These are phyloP conservation scores for Geranomyces variabilis DNA, from an alignment of 192 early-diverging fungal genomes.

Conservation along the genomic window DNA sequence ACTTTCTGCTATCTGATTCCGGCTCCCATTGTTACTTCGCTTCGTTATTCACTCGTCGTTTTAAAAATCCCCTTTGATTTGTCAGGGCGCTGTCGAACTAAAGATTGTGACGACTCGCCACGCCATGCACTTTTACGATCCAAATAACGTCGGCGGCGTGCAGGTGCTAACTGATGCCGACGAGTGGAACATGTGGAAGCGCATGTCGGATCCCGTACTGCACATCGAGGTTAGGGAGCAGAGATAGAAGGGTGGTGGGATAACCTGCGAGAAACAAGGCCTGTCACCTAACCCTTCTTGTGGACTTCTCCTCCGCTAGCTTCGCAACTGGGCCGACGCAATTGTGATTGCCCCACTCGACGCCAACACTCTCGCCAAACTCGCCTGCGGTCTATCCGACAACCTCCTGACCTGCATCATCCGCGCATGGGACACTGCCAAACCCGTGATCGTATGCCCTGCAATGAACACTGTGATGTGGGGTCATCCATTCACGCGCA, in stretches of 20 bases:
- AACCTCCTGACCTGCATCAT: slow-evolving; percentile 90
- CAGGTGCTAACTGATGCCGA: slow-evolving; percentile 78
- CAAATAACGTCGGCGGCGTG: slow-evolving; percentile 41
- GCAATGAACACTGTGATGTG: slow-evolving; percentile 99
- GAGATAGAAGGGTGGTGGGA: too few relatives aligned
- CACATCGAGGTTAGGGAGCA: slow-evolving; percentile 80
- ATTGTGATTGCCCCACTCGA: slow-evolving; percentile 88
- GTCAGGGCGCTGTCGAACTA: slow-evolving; percentile 65
- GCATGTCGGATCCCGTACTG: slow-evolving; percentile 86
- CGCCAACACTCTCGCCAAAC: slow-evolving; percentile 92
- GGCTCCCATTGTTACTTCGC: too few relatives aligned
- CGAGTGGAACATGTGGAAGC: slow-evolving; percentile 89
- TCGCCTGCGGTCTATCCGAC: slow-evolving; percentile 90
- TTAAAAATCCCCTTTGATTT: too few relatives aligned
- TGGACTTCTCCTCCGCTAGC: slow-evolving; percentile 51
- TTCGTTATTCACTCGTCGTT: too few relatives aligned
- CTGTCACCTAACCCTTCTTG: not conserved
- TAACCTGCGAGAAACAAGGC: too few relatives aligned
- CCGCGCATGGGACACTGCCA: slow-evolving; percentile 81
- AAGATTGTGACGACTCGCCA: slow-evolving; percentile 77
- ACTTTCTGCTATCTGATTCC: too few relatives aligned
- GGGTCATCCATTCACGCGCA: slow-evolving; percentile 84
- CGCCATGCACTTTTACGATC: slow-evolving; percentile 89
- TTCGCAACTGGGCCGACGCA: slow-evolving; percentile 94
- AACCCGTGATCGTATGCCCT: slow-evolving; percentile 79